phyloP scores from a whole-genome alignment of 202 grass and related monocot species.

The Eragrostis tef region DNA sequence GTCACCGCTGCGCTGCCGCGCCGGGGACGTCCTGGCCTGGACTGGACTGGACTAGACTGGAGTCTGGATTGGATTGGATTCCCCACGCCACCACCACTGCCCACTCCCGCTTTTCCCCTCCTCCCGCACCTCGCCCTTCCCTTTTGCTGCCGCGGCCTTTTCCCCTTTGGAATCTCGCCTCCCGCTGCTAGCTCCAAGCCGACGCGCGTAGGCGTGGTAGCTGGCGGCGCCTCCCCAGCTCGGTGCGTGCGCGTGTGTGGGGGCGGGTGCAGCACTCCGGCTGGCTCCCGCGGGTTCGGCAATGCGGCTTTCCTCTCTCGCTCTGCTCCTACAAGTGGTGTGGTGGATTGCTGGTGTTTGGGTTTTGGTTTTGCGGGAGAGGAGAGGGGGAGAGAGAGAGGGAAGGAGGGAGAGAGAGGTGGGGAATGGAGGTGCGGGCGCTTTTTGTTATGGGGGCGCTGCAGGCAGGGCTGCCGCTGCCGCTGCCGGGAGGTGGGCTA shows the following conservation, averaged over 20 bases:
- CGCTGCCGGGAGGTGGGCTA: slow-evolving; percentile 56
- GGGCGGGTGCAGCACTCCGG: neutral
- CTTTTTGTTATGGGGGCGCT: slow-evolving; percentile 54
- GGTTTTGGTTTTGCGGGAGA: neutral
- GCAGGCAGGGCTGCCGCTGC: slow-evolving; percentile 12
- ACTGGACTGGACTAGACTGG: slow-evolving; percentile 30
- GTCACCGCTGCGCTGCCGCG: slow-evolving; percentile 14
- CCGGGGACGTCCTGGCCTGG: slow-evolving; percentile 20
- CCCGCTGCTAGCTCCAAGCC: slow-evolving; percentile 21
- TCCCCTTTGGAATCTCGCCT: slow-evolving; percentile 46
- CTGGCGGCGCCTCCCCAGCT: slow-evolving; percentile 5
- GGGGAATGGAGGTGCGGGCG: slow-evolving; percentile 55
- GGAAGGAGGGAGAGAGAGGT: neutral
- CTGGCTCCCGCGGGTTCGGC: slow-evolving; percentile 31
- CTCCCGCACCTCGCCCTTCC: slow-evolving; percentile 39
- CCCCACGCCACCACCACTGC: neutral
- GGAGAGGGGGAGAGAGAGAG: neutral
- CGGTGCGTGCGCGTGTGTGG: slow-evolving; percentile 12
- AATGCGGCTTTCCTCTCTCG: slow-evolving; percentile 43
- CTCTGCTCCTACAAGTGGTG: slow-evolving; percentile 2
- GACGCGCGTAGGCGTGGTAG: neutral
- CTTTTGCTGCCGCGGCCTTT: slow-evolving; percentile 38
- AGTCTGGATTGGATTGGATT: slow-evolving; percentile 28
- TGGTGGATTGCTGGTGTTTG: neutral
- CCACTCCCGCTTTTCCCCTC: neutral